Base-by-base conservation (phyloP, 73 alveolate species). In the Tetrahymena thermophila region DNA sequence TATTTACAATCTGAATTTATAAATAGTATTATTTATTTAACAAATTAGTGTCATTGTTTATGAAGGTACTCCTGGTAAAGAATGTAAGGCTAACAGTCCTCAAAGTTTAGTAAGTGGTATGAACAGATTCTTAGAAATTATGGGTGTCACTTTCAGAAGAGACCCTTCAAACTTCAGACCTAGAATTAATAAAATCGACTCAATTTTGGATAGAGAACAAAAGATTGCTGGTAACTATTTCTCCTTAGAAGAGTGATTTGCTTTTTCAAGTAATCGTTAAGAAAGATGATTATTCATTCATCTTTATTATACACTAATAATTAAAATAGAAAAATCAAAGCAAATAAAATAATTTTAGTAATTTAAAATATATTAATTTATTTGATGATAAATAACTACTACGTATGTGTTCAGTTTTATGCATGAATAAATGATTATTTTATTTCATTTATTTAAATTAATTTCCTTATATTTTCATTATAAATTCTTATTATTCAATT, bases 81-180 rank as follows among this genome's bases (percentile, higher is more conserved):
- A 97, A 43, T 96, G 99, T 83, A 94, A 94, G 42, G 99, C 99
- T 55, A 96, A 97, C 58, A 21, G 99, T 19, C 99, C 99, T 21
- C 98, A 98, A 97, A 98, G 98, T 37, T 96, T 99, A 96, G 97
- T 99, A 50, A 95, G 97, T 58, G 99, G 99, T 38, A 99, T 99
- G 99, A 99, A 99, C 98, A 98, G 96, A 96, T 99, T 99, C 98
- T 96, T 99, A 96, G 97, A 98, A 94, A 96, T 98, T 97, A 97
- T 99, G 97, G 99, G 98, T 94, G 98, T 98, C 95, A 98, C 99
- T 35, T 98, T 98, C 98, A 97, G 99, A 95, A 98, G 99, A 94
- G 99, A 99, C 96, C 99, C 99, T 25, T 98, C 98, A 35, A 99
- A 99, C 96, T 99, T 96, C 99, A 97, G 99, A 55, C 99, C 99